Percentiles rank a stretch among this genome's conserved stretches.
Conservation (phyloP, 306 rosid species). For the Trichosanthes truncata region DNA sequence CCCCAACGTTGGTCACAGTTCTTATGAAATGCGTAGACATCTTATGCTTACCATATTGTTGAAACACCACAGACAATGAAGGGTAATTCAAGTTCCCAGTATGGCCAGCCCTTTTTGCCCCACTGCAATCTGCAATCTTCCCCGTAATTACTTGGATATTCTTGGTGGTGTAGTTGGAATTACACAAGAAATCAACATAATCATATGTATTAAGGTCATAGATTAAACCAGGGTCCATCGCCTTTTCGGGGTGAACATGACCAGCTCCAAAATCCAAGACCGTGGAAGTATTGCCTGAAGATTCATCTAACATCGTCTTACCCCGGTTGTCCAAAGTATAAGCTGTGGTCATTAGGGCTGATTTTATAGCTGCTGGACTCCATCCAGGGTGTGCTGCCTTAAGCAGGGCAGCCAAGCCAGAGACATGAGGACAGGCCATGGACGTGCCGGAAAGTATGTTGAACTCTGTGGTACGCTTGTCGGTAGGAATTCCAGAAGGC, state of each 20-base stretch:
- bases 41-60: constrained; percentile 65
- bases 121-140: constrained; percentile 54
- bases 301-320: constrained; percentile 59
- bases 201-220: constrained; percentile 46
- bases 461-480: constrained; percentile 53
- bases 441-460: constrained; percentile 85
- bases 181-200: constrained; percentile 79
- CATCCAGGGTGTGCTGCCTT: constrained; percentile 90
- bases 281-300: constrained; percentile 64
- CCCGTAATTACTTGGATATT: constrained; percentile 57
- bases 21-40: constrained; percentile 79
- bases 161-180: constrained; percentile 60
- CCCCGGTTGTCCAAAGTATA: constrained; percentile 61
- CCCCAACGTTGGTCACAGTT: constrained; percentile 78
- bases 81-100: constrained; percentile 78
- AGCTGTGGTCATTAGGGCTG: constrained; percentile 85
- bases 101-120: constrained; percentile 69
- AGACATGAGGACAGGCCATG: constrained; percentile 95
- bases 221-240: constrained; percentile 75
- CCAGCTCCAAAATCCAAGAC: constrained; percentile 76
- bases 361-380: constrained; percentile 80
- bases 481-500: constrained; percentile 65
- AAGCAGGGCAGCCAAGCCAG: constrained; percentile 75
- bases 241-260: constrained; percentile 78
- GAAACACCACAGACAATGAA: constrained; percentile 60